phyloP scores from a whole-genome alignment of 2,329 filamentous ascomycete genomes.

The Fusarium chaquense region DNA sequence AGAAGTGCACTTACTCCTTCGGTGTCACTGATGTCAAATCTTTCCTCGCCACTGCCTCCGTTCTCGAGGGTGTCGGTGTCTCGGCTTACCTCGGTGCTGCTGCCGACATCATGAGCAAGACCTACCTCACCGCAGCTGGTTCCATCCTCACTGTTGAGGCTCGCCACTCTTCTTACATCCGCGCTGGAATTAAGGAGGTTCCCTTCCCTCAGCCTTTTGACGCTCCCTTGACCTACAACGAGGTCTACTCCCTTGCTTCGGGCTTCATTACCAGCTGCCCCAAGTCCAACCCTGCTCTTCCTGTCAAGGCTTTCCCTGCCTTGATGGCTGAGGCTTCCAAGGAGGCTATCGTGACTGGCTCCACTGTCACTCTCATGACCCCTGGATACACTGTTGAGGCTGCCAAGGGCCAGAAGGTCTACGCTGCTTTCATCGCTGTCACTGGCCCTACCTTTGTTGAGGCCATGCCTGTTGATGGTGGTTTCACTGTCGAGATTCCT shows the following conservation, averaged over 20 bases:
- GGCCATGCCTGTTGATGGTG: constrained; percentile 38
- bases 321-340: constrained; percentile 53
- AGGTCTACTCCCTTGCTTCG: constrained; percentile 74
- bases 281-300: constrained; percentile 63
- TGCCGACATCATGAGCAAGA: constrained; percentile 67
- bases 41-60: constrained; percentile 71
- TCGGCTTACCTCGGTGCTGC: constrained; percentile 74
- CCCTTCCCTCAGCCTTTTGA: constrained; percentile 72
- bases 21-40: constrained; percentile 67
- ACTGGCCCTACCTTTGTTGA: constrained; percentile 41
- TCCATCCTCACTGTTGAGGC: constrained; percentile 74
- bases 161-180: constrained; percentile 72
- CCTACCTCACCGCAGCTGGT: constrained; percentile 69
- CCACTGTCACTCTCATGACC: constrained; percentile 46
- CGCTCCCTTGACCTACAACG: constrained; percentile 66
- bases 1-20: constrained; percentile 69
- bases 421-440: constrained; percentile 53
- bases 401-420: constrained; percentile 43
- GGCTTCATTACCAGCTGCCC: constrained; percentile 71
- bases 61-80: constrained; percentile 75
- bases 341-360: constrained; percentile 42
- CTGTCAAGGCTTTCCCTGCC: constrained; percentile 70
- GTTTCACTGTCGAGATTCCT: constrained; percentile 45
- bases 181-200: constrained; percentile 59
- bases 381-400: constrained; percentile 45